Percentiles rank a stretch among this genome's conserved stretches.
phyloP scores from a whole-genome alignment of 331 rosid genomes.

The Spiraea crenata region DNA sequence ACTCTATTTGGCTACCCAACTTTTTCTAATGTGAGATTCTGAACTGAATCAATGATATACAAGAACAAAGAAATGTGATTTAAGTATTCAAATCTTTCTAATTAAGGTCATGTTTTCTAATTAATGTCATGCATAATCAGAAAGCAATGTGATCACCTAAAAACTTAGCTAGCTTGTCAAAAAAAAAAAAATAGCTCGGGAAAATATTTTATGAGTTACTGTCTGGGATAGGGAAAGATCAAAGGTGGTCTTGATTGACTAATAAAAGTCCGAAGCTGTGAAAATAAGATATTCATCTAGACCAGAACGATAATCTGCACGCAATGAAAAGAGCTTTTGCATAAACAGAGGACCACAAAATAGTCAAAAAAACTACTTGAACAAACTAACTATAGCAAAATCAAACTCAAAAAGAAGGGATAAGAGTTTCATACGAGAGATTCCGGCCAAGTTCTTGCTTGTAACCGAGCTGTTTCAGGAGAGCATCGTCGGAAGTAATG shows the following conservation, averaged over 20 bases:
- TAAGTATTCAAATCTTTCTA: too few species aligned
- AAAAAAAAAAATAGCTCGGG: not conserved
- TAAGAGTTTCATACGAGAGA: slow-evolving; percentile 35
- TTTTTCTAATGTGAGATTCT: not conserved
- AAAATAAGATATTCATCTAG: not conserved
- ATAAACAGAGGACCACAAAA: not conserved
- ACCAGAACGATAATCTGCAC: not conserved
- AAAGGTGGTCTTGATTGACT: not conserved
- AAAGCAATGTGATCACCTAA: too few species aligned
- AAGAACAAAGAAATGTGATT: not conserved
- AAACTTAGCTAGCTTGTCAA: not conserved
- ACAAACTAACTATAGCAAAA: not conserved
- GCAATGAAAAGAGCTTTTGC: not conserved
- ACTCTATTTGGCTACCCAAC: too few species aligned
- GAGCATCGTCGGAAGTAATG: slow-evolving; percentile 28
- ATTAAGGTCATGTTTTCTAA: too few species aligned
- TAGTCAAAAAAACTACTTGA: not conserved
- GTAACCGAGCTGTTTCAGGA: slow-evolving; percentile 48
- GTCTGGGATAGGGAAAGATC: not conserved
- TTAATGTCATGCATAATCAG: too few species aligned
- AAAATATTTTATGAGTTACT: not conserved
- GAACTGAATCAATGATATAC: not conserved
- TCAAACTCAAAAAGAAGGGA: not conserved
- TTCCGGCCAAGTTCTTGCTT: slow-evolving; percentile 47
- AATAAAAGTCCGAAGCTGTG: not conserved